Conservation (phyloP, 148 eudicot species). For the Cornus florida region DNA sequence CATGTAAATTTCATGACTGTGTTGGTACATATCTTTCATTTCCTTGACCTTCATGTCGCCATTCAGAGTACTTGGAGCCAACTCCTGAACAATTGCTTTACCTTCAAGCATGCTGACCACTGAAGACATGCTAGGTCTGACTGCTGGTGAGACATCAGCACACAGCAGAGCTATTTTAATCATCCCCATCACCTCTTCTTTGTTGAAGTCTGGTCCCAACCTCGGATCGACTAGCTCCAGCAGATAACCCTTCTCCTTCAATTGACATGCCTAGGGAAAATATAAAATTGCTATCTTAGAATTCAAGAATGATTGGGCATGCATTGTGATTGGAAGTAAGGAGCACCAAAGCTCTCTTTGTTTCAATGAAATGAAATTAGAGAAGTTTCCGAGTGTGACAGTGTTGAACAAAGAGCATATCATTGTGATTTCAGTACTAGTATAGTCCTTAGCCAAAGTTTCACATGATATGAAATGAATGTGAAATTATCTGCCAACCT, state of each 20-base stretch:
- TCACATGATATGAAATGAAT: no score
- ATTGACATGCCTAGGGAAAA: constrained; percentile 13
- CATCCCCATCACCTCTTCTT: background rate
- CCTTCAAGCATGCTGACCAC: constrained; percentile 45
- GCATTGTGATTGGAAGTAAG: background rate
- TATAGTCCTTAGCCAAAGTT: no score
- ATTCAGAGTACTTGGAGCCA: background rate
- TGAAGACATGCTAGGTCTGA: constrained; percentile 34
- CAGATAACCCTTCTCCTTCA: constrained; percentile 23
- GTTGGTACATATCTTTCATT: background rate
- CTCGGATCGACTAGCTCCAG: background rate
- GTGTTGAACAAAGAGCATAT: no score
- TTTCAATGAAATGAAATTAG: no score
- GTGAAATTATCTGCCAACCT: no score
- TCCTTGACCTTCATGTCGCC: background rate
- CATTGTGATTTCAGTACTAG: no score
- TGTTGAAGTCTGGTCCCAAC: no score
- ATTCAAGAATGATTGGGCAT: background rate
- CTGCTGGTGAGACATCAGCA: constrained; percentile 20
- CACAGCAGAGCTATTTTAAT: constrained; percentile 27
- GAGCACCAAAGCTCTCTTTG: no score
- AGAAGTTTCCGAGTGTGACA: no score
- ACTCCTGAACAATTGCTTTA: background rate
- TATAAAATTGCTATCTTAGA: background rate
- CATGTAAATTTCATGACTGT: background rate